Conservation (phyloP, 176 grass and related monocot genomes). For the maize (Zea mays) region DNA sequence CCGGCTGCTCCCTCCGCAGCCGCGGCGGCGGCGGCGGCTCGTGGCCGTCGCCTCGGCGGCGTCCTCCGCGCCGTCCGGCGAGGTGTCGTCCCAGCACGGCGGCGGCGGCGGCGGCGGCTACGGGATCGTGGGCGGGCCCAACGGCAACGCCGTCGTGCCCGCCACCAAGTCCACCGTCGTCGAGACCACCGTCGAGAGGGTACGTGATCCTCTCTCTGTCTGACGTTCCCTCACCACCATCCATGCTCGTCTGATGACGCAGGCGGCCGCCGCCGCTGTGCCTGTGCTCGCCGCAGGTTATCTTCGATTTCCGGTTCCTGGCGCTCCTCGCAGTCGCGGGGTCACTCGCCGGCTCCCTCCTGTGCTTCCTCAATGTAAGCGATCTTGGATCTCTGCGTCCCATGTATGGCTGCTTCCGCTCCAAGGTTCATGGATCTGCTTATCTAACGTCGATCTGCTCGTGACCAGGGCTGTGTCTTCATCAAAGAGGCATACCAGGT, state of each 20-base stretch:
- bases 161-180: too few species aligned
- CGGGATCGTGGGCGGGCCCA: too few species aligned
- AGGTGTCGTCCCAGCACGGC: too few species aligned
- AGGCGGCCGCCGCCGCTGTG: too few species aligned
- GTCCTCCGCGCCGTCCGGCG: background rate
- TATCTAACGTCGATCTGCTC: conserved; percentile 16
- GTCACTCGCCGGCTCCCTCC: conserved; percentile 72
- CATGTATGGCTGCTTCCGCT: background rate
- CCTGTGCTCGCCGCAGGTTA: too few species aligned
- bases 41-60: conserved; percentile 14
- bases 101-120: too few species aligned
- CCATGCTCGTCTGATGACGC: too few species aligned
- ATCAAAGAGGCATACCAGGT: conserved; percentile 39
- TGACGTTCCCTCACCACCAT: too few species aligned
- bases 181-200: too few species aligned
- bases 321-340: conserved; percentile 86
- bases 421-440: background rate
- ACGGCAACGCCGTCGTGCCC: too few species aligned
- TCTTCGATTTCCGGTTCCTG: conserved; percentile 65
- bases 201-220: too few species aligned
- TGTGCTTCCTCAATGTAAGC: conserved; percentile 89
- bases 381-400: too few species aligned
- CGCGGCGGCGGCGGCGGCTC: background rate
- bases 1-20: background rate
- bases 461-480: conserved; percentile 62